Base-by-base conservation (phyloP, 148 eudicot species). In the Vaccinium corymbosum region DNA sequence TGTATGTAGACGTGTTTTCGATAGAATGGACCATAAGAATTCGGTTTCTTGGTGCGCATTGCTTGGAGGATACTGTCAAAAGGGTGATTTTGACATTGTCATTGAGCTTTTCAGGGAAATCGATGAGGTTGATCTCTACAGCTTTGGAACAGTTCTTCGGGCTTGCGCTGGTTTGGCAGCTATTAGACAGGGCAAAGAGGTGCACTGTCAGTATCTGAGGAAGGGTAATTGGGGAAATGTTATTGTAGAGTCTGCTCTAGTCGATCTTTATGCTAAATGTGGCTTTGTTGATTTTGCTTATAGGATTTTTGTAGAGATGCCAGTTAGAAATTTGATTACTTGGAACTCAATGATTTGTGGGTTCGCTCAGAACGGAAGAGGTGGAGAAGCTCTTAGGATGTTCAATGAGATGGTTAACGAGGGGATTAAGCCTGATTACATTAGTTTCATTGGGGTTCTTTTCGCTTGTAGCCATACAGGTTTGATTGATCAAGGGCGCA, bases 381-480 rank as follows among this genome's bases (percentile, higher is more conserved):
- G 96, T 25, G 51, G 32, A 64, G 94, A 93, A 88, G 91, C 98
- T 80, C 82, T 95, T 78, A 56, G 70, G 52, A 51, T 91, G 49
- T 95, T 92, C 22, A 68, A 88, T 87, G 87, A 88, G 82, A 95
- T 94, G 98, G 87, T 92, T 50, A 62, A 68, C 70, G 89, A 89
- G 51, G 91, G 92, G 7, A 86, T 91, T 52, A 85, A 80, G 73
- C 98, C 98, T 0, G 94, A 95, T 83, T 86, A 86, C 84, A 94
- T 94, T 61, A 94, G 89, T 68, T 95, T 92, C 81, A 82, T 94
- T n/a, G 94, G 93, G 3, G 93, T 93, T 75, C 94, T 95, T 66
- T 95, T 92, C 83, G 98, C 97, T 78, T 95, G 98, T 86, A 94
- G 97, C 85, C 98, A 95, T 85, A 86, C 91, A n/a, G 98, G 97